Evolutionary conservation across 129 eudicot genomes (phyloP).

Genomic region (Artemisia tridentata): DNA sequence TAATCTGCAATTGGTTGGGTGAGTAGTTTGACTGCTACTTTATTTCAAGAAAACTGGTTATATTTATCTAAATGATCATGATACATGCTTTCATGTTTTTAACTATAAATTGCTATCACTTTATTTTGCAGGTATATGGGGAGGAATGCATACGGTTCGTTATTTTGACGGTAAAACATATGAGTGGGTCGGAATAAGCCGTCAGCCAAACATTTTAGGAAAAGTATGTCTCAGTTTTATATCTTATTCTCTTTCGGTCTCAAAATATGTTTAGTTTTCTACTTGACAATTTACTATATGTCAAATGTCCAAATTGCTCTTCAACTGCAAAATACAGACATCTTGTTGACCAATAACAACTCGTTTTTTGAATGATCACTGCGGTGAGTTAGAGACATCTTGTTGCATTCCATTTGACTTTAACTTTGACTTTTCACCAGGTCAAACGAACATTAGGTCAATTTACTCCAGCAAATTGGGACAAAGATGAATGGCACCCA

Average conservation of each 20-base stretch:
- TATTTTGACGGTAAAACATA: slow-evolving; percentile 94
- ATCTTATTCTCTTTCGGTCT: slow-evolving; percentile 4
- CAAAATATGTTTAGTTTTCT: slow-evolving; percentile 8
- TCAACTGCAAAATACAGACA: neutral
- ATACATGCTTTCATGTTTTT: neutral
- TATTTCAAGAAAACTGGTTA: neutral
- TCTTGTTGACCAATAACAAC: neutral
- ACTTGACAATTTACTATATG: neutral
- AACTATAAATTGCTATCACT: neutral
- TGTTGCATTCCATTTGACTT: no score
- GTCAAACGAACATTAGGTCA: slow-evolving; percentile 88
- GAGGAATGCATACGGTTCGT: slow-evolving; percentile 95
- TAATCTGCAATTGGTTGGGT: slow-evolving; percentile 99
- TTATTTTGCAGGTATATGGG: slow-evolving; percentile 78
- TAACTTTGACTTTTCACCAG: slow-evolving; percentile 27
- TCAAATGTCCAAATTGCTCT: neutral
- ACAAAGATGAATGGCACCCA: slow-evolving; percentile 99
- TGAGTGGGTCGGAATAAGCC: slow-evolving; percentile 97
- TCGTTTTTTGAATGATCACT: neutral
- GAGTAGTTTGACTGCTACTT: slow-evolving; percentile 28
- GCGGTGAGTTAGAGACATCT: no score
- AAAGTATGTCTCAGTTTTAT: slow-evolving; percentile 50
- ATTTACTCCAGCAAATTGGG: slow-evolving; percentile 98
- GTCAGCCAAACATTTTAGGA: slow-evolving; percentile 90
- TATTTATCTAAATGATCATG: neutral